Evolutionary conservation across 1,139 yeast genomes (phyloP), one percentile per base, ranked within the genome.

Genomic region (Pichia sp.): DNA sequence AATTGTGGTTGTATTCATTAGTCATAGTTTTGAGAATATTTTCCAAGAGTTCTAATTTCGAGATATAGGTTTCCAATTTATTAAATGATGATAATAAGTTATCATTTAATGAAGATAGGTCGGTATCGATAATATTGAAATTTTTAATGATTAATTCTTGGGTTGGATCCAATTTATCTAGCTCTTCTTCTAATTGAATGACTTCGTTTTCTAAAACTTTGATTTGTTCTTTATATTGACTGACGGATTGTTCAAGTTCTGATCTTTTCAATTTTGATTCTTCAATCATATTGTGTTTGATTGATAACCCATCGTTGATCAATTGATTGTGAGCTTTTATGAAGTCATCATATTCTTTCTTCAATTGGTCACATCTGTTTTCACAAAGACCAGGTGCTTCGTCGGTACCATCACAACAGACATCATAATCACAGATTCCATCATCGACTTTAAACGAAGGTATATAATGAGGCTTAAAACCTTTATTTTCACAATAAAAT

Each of bases 341-440:
- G 17, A 67, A 59, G 19, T 67, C 67, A 18, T 70, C 65, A 41
- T 68, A 67, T 24, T 66, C 62, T 1, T 59, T 60, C 28, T 68
- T 67, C 50, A 79, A 45, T 51, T 79, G 79, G 0, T 55, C 58
- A 64, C 98, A 91, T 50, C 69, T 72, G 56, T 80, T 75, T 12
- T 77, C 78, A 61, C 94, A 85, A 6, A 33, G 11, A 4, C 65
- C 75, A 12, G 58, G 58, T 60, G 66, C 65, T 66, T 94, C 99
- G 65, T 94, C 99, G 1, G 93, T 79, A 2, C 99, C 98, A 66
- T 94, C 99, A 66, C 99, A 94, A 66, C 99, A 93, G 17, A 73
- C 51, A 21, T 83, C 86, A 61, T 85, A 87, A 64, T 94, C 99
- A 69, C 99, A 94, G 3, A 85, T 82, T 0, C 98, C 98, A 67